phyloP scores from a whole-genome alignment of 139 green algal species.

The Micromonas commoda region DNA sequence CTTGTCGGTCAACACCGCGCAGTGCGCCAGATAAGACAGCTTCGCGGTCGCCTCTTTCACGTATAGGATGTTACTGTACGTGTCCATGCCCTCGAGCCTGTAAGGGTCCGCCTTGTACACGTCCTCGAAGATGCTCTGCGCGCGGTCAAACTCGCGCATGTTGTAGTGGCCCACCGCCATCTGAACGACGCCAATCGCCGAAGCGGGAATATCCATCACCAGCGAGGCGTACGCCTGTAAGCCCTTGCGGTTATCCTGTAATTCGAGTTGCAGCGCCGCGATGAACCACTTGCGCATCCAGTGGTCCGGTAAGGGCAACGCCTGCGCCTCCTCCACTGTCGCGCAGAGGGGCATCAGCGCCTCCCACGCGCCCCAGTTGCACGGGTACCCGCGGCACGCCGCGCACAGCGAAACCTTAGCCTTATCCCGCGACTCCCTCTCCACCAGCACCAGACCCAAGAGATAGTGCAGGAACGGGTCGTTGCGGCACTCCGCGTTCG shows the following conservation, averaged over 20 bases:
- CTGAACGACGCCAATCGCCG: slow-evolving; percentile 52
- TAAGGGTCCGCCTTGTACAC: slow-evolving; percentile 71
- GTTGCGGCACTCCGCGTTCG: neutral
- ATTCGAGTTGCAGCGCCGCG: slow-evolving; percentile 56
- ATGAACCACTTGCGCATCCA: slow-evolving; percentile 66
- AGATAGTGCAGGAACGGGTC: slow-evolving; percentile 61
- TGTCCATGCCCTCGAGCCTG: slow-evolving; percentile 84
- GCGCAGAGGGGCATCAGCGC: slow-evolving; percentile 49
- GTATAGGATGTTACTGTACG: slow-evolving; percentile 91
- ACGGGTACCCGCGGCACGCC: slow-evolving; percentile 65
- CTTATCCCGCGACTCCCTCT: slow-evolving; percentile 43
- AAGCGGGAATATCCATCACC: slow-evolving; percentile 57
- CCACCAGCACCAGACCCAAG: slow-evolving; percentile 61
- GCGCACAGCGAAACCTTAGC: slow-evolving; percentile 43
- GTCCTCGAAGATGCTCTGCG: slow-evolving; percentile 60
- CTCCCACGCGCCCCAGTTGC: slow-evolving; percentile 89
- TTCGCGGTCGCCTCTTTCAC: slow-evolving; percentile 45
- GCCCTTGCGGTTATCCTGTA: slow-evolving; percentile 71
- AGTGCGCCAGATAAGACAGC: slow-evolving; percentile 79
- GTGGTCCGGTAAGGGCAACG: slow-evolving; percentile 39
- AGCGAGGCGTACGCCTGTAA: slow-evolving; percentile 55
- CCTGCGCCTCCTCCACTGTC: neutral
- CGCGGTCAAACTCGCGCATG: slow-evolving; percentile 78
- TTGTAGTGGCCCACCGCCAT: slow-evolving; percentile 85
- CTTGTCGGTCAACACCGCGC: slow-evolving; percentile 64